Evolutionary conservation across 768 basidiomycete species (phyloP), one percentile per base, ranked within the genome.

Genomic region (Psilocybe cubensis): DNA sequence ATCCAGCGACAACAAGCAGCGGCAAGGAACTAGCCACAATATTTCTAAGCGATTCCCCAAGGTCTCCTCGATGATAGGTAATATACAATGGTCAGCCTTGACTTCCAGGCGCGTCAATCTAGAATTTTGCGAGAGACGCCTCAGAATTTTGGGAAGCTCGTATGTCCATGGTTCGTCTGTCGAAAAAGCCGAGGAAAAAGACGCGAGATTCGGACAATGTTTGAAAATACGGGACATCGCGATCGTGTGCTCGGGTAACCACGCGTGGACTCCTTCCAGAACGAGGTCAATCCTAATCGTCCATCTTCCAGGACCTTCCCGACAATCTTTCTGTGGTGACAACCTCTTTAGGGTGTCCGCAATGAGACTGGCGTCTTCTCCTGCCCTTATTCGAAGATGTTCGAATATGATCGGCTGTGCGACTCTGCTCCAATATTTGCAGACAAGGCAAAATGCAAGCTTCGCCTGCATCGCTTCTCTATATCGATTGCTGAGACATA

Each of bases 281-380:
- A 57, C 63, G 11, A 71, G 38, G 33, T 71, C 70, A 29, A 71
- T 52, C n/a, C 70, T 65, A n/a, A 61, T 35, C 5, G 66, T 66
- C 60, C 58, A 59, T 38, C 52, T 53, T n/a, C 62, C 63, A 23
- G 55, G 46, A 2, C 35, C 50, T 23, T 49, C 28, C 11, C 35
- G 43, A 5, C 20, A 11, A 9, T 44, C 18, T 11, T 21, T 18
- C 11, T 20, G n/a, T 4, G 24, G 11, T 18, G 55, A 18, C 27
- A 33, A 14, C 4, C 45, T 23, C 29, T 58, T 44, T 8, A 70
- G 49, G 2, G 56, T 43, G 25, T 55, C 31, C 4, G 63, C 65
- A 7, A 69, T 47, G 2, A 50, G 53, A 21, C 59, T 49, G 21
- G 64, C 63, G 23, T 69, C 64, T n/a, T 45, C 52, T 21, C 68